These are phyloP conservation scores for Ceratobasidium sp. DNA, from an alignment of 1,284 basidiomycete species.

Conservation along the genomic window DNA sequence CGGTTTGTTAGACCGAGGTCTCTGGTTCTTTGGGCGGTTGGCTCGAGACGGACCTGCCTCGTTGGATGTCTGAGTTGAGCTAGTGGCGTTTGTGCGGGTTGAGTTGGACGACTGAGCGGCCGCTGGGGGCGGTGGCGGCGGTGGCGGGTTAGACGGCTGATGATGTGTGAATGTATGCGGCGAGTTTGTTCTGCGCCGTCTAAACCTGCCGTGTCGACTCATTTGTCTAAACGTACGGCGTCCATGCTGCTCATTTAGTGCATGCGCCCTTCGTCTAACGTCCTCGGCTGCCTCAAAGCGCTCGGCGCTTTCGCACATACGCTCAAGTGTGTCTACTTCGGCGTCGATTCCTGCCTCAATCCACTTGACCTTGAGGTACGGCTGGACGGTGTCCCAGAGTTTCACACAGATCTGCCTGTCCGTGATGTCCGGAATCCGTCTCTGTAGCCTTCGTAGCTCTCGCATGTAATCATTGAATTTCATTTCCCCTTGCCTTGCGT, in stretches of 20 bases:
- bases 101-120: no score
- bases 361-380: slow-evolving; percentile 36
- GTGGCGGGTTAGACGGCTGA: no score
- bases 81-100: not conserved
- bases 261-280: not conserved
- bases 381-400: slow-evolving; percentile 32
- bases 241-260: no score
- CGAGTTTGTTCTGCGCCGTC: no score
- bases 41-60: not conserved
- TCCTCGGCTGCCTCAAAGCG: not conserved
- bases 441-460: not conserved
- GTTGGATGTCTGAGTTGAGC: not conserved
- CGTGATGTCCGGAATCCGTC: slow-evolving; percentile 11
- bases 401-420: not conserved
- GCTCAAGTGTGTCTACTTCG: slow-evolving; percentile 2
- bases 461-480: slow-evolving; percentile 45
- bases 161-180: no score
- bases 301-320: slow-evolving; percentile 24
- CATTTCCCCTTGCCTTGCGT: slow-evolving; percentile 40
- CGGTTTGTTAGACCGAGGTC: not conserved
- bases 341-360: slow-evolving; percentile 13
- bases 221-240: no score
- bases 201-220: no score
- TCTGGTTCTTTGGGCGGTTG: not conserved
- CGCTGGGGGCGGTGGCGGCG: not conserved